Evolutionary conservation across 352 stramenopile species (phyloP), one percentile per base, ranked within the genome.

Genomic region (Elongisporangium anandrum): DNA sequence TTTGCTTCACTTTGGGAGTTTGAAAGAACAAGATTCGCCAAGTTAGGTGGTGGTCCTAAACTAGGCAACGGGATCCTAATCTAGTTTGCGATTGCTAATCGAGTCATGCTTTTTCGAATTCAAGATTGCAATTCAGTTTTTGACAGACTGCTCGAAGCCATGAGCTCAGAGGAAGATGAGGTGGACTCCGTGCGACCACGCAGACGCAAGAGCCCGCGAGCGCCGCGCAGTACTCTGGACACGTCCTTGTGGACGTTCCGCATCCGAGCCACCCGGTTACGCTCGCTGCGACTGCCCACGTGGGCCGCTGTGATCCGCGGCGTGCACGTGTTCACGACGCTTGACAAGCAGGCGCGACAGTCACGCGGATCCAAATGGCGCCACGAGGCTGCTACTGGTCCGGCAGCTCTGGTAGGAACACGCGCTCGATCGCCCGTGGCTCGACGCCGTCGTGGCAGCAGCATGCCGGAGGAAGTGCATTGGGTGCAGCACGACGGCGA

Each of bases 331-430:
- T 90, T 88, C 60, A 74, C 72, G 0, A 65, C 61, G 21, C 49
- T 90, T 4, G 76, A 85, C 63, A 84, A 79, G 53, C 76, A 81
- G 54, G 59, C 74, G 20, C 63, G 64, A 41, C 80, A 90, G 56
- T 81, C 78, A 2, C 71, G 61, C 19, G 76, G 76, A 0, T 86
- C 80, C 0, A 63, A 54, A 3, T 88, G 80, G 80, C 85, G 79
- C 53, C 67, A 79, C 21, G 76, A 88, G 19, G 17, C 70, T 41
- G 19, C 21, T 41, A 1, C 56, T 52, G 26, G 61, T 54, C 9
- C 38, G 51, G 6, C 58, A 15, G n/a, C 15, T 26, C 13, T 51
- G 64, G 9, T 34, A 57, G 39, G 50, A 57, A 52, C n/a, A 3
- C 39, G 22, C 23, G 34, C 49, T n/a, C 7, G 4, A 34, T 34